Conservation (phyloP, 805 yeast genomes). For the Ogataea sp. region DNA sequence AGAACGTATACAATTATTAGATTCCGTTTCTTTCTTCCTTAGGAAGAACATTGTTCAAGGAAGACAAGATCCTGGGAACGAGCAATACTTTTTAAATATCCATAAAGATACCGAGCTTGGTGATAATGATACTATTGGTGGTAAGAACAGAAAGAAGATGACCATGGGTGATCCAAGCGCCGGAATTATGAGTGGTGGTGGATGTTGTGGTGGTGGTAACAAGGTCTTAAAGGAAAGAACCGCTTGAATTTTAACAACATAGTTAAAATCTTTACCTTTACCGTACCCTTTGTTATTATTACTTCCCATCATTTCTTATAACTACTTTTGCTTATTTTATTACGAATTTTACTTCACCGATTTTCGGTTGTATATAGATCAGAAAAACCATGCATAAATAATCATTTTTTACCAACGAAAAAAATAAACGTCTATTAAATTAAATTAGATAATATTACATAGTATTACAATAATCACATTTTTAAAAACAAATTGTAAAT, state of each 20-base stretch:
- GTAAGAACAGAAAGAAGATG: conserved; percentile 35
- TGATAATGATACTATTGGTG: conserved; percentile 68
- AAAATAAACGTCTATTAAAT: too few relatives aligned
- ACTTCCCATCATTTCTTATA: background rate
- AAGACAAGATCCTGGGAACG: conserved; percentile 29
- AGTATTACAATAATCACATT: too few relatives aligned
- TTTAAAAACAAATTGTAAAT: too few relatives aligned
- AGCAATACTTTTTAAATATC: conserved; percentile 52
- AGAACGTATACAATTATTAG: conserved; percentile 46
- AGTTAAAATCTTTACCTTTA: too few relatives aligned
- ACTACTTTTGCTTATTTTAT: too few relatives aligned
- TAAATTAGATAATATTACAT: too few relatives aligned
- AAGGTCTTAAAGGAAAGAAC: background rate
- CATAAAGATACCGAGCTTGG: conserved; percentile 84
- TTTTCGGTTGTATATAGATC: background rate
- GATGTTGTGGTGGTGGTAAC: conserved; percentile 49
- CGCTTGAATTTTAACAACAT: background rate
- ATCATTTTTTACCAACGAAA: background rate
- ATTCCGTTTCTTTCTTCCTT: conserved; percentile 66
- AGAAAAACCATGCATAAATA: background rate
- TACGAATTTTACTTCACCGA: too few relatives aligned
- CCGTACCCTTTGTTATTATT: too few relatives aligned
- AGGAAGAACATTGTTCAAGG: conserved; percentile 86
- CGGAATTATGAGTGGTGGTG: conserved; percentile 29
- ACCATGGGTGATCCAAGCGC: conserved; percentile 15